Percentiles rank a stretch among this genome's conserved stretches.
Conservation (phyloP, 1,284 basidiomycete species). For the Schizophyllum amplum region DNA sequence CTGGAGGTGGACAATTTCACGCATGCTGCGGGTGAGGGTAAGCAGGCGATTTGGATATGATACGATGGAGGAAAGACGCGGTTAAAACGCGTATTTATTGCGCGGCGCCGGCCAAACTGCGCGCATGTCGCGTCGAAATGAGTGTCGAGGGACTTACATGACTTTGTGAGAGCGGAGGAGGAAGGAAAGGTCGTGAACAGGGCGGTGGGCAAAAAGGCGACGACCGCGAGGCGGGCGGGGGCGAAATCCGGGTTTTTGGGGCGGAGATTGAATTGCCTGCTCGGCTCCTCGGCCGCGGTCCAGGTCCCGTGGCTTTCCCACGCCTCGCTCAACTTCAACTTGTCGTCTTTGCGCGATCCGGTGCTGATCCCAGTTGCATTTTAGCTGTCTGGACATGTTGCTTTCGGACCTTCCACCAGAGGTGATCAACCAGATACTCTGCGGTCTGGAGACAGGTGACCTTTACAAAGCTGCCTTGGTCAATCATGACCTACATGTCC, state of each 20-base stretch:
- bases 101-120: neutral
- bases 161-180: neutral
- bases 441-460: conserved; percentile 21
- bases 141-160: neutral
- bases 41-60: conserved; percentile 3
- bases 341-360: neutral
- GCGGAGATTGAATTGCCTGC: neutral
- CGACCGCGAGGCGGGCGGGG: neutral
- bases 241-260: neutral
- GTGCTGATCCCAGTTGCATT: neutral
- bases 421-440: conserved; percentile 37
- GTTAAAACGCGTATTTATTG: neutral
- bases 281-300: neutral
- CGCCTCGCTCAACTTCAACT: neutral
- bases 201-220: neutral
- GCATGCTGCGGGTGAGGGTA: conserved; percentile 54
- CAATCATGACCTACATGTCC: conserved; percentile 29
- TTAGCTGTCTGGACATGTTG: neutral
- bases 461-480: conserved; percentile 19
- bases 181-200: neutral
- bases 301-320: neutral
- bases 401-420: conserved; percentile 34
- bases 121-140: neutral
- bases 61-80: neutral
- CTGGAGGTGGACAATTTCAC: conserved; percentile 96